Conservation (phyloP, 306 rosid genomes). For the Fragaria iinumae region DNA sequence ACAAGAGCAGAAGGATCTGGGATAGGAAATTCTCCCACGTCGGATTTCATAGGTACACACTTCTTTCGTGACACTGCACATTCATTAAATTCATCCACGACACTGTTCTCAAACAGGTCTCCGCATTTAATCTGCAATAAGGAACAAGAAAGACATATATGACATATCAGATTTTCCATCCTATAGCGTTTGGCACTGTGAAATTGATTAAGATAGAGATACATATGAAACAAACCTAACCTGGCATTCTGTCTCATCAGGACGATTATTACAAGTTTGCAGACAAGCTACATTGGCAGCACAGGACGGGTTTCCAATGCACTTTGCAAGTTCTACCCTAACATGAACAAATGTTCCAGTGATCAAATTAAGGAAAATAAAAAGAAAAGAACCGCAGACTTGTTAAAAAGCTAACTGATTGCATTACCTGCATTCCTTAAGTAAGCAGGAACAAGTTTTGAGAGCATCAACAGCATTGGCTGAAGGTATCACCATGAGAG, state of each 20-base stretch:
- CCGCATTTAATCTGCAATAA: constrained; percentile 80
- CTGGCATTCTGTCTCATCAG: constrained; percentile 97
- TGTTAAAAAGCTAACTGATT: background rate
- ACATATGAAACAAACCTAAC: constrained; percentile 38
- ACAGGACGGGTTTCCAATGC: constrained; percentile 82
- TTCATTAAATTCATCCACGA: constrained; percentile 90
- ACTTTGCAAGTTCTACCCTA: constrained; percentile 87
- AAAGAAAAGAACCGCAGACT: no score
- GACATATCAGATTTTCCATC: constrained; percentile 21
- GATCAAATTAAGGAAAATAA: constrained; percentile 10
- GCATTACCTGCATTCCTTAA: constrained; percentile 87
- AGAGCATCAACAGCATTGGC: constrained; percentile 89
- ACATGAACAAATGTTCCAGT: constrained; percentile 29
- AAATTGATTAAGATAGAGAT: constrained; percentile 12
- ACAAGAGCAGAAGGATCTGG: constrained; percentile 83
- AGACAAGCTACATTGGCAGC: constrained; percentile 96
- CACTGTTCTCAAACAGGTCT: constrained; percentile 81
- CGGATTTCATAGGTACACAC: constrained; percentile 91
- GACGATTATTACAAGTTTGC: constrained; percentile 93
- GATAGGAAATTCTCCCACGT: constrained; percentile 85
- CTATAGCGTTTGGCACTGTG: background rate
- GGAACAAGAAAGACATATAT: constrained; percentile 13
- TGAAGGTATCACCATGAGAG: constrained; percentile 64
- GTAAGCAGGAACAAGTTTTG: constrained; percentile 89
- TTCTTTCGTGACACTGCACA: constrained; percentile 94